These are phyloP conservation scores for Exophiala spinifera DNA, from an alignment of 2,329 filamentous ascomycete genomes.

Conservation along the genomic window DNA sequence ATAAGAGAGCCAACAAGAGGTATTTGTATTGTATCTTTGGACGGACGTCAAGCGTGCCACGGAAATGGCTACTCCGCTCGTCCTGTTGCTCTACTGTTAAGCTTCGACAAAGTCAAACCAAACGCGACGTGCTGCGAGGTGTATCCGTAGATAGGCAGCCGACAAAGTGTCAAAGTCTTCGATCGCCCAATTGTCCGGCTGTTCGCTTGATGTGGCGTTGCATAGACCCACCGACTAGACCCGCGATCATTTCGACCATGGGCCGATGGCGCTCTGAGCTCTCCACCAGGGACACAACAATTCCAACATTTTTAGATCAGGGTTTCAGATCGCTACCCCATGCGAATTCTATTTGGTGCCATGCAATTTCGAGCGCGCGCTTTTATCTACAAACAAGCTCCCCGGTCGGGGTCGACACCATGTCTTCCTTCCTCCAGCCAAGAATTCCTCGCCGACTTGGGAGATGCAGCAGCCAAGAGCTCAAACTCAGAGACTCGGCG, in stretches of 20 bases:
- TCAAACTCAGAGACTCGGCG: not conserved
- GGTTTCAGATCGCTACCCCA: not conserved
- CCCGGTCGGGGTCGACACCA: not conserved
- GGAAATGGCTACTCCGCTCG: too few relatives aligned
- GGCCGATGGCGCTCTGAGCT: not conserved
- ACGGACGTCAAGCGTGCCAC: too few relatives aligned
- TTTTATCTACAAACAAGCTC: conserved; percentile 5
- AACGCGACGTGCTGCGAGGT: too few relatives aligned
- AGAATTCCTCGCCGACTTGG: not conserved
- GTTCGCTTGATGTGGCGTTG: too few relatives aligned
- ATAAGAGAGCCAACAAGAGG: too few relatives aligned
- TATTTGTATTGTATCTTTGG: too few relatives aligned
- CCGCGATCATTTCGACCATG: conserved; percentile 3
- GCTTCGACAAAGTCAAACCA: too few relatives aligned
- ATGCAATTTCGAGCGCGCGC: not conserved
- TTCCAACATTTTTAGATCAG: not conserved
- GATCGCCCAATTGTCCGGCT: too few relatives aligned
- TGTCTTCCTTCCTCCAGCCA: conserved; percentile 4
- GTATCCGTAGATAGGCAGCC: too few relatives aligned
- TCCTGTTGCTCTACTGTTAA: too few relatives aligned
- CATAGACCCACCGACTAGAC: too few relatives aligned
- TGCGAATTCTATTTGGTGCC: not conserved
- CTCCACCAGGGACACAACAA: not conserved
- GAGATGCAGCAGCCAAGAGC: conserved; percentile 4
- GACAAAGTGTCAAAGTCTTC: too few relatives aligned